These are phyloP conservation scores for Geotrichum aggregatum DNA, from an alignment of 1,139 yeast genomes.

Conservation along the genomic window DNA sequence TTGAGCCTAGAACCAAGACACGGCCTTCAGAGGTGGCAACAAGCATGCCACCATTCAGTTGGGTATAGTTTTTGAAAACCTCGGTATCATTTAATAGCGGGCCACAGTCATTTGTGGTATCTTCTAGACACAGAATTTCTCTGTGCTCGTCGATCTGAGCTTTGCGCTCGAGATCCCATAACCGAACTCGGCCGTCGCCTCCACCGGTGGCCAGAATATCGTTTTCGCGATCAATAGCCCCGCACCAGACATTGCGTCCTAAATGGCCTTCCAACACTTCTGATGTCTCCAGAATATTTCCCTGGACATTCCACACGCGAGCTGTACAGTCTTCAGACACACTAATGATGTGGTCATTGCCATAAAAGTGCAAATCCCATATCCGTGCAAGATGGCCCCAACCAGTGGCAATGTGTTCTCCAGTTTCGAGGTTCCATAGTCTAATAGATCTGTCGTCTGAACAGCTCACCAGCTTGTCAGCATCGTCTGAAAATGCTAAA, in stretches of 20 bases:
- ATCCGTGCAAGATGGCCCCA: slow-evolving; percentile 97
- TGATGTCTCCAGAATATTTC: slow-evolving; percentile 41
- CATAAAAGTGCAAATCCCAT: slow-evolving; percentile 69
- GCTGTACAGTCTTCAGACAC: slow-evolving; percentile 88
- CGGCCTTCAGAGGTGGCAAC: slow-evolving; percentile 63
- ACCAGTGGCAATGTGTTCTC: slow-evolving; percentile 64
- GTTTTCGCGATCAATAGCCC: slow-evolving; percentile 51
- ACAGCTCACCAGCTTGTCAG: slow-evolving; percentile 63
- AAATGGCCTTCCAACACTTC: slow-evolving; percentile 62
- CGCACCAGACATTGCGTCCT: slow-evolving; percentile 87
- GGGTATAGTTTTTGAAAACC: slow-evolving; percentile 59
- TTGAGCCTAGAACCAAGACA: slow-evolving; percentile 29
- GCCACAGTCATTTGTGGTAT: slow-evolving; percentile 24
- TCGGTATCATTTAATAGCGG: slow-evolving; percentile 46
- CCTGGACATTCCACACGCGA: slow-evolving; percentile 59
- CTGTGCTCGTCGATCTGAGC: slow-evolving; percentile 34
- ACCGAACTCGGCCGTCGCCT: slow-evolving; percentile 75
- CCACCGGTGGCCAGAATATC: slow-evolving; percentile 66
- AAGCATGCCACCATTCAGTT: slow-evolving; percentile 42
- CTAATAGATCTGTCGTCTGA: slow-evolving; percentile 90
- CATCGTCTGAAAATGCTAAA: slow-evolving; percentile 57
- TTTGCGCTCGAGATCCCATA: slow-evolving; percentile 49
- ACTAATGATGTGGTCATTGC: slow-evolving; percentile 47
- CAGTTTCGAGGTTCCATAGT: slow-evolving; percentile 58
- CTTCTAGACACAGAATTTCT: slow-evolving; percentile 36